Conservation (phyloP, 2,329 filamentous ascomycete species). For the Coleophoma crateriformis region DNA sequence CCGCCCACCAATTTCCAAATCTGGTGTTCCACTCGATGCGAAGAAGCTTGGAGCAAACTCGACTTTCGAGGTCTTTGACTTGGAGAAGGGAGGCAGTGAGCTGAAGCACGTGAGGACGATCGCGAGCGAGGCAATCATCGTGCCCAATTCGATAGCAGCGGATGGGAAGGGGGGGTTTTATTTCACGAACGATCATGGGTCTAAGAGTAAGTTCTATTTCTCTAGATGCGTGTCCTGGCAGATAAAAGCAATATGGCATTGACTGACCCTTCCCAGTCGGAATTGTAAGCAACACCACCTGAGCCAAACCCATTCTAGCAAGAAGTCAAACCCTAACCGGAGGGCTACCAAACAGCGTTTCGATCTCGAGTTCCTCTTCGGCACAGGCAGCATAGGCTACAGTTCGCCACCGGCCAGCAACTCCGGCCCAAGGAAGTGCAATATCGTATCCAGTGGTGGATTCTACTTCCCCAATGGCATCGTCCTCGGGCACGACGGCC, state of each 20-base stretch:
- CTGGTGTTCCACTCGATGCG: constrained; percentile 20
- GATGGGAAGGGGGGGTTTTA: constrained; percentile 22
- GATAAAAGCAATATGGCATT: too few species aligned
- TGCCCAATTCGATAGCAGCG: constrained; percentile 25
- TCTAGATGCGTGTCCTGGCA: background rate
- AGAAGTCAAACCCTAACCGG: too few species aligned
- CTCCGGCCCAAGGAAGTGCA: constrained; percentile 7
- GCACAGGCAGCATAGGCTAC: constrained; percentile 19
- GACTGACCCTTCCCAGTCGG: background rate
- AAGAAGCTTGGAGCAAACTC: constrained; percentile 23
- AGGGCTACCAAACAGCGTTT: too few species aligned
- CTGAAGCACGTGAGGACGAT: constrained; percentile 25
- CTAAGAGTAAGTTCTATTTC: constrained; percentile 14
- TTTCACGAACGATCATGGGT: constrained; percentile 28
- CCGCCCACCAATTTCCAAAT: constrained; percentile 18
- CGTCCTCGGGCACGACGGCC: constrained; percentile 16
- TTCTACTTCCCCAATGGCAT: constrained; percentile 27
- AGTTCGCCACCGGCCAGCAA: constrained; percentile 11
- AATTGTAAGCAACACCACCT: constrained; percentile 3
- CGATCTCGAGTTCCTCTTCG: constrained; percentile 13
- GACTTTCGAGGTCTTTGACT: constrained; percentile 28
- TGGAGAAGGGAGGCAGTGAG: constrained; percentile 10
- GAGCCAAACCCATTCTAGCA: too few species aligned
- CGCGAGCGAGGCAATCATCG: constrained; percentile 16
- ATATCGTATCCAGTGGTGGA: constrained; percentile 12